Evolutionary conservation across 1,139 yeast genomes (phyloP), one percentile per base, ranked within the genome.

Genomic region (Saccharomyces hybrid): DNA sequence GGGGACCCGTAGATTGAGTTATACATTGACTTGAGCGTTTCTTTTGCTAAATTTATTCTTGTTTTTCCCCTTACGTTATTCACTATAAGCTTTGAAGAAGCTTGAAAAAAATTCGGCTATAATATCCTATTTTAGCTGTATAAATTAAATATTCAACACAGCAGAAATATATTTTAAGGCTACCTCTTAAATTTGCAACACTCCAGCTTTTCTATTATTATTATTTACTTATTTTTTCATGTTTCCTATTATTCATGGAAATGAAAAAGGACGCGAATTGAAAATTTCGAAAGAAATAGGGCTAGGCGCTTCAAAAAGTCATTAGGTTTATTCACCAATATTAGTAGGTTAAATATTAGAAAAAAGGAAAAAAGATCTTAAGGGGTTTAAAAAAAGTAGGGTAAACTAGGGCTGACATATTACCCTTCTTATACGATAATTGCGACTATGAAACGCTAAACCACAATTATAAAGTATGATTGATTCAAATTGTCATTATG

Each of bases 1-100:
- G 87, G 73, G 16, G 72, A 69, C 25, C 67, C 70, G 52, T 63
- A 67, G 55, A 69, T 60, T 16, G 53, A 51, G 31, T 38, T 20
- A 11, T 16, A 38, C 44, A 38, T 38, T 20, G 11, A 38, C 25
- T 9, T 38, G 13, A 25, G n/a, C 26, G 44, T 4, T 38, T 9
- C 11, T 11, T 5, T 20, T 16, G n/a, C 25, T 11, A n/a, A 5
- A 9, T 38, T 8, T 7, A 9, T 38, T 5, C 25, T 20, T 6
- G 2, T 16, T 4, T 20, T 38, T 38, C 7, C 44, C 26, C 20
- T 16, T 20, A 20, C 25, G 16, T 38, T 38, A 38, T 38, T 16
- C 44, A 20, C 44, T 20, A 20, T 20, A 9, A 20, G n/a, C 16
- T 9, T 16, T 20, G 20, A 38, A 34, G 42, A 14, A 34, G 42